Evolutionary conservation across 257 asterid genomes (phyloP), one percentile per base, ranked within the genome.

Genomic region (Verbena officinalis): DNA sequence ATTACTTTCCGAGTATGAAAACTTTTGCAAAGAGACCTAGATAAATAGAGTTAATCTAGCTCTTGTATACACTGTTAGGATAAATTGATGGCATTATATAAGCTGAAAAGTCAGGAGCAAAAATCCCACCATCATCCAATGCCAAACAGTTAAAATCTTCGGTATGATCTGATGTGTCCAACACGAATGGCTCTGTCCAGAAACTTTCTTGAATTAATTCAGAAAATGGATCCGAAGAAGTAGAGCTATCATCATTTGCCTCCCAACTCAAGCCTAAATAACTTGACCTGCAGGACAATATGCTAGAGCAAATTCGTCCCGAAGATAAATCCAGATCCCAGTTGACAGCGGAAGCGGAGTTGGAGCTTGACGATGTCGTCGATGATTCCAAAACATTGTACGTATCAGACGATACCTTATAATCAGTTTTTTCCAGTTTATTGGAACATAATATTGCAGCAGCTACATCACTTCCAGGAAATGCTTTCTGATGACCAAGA

Each of bases 341-440:
- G 7, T 16, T 44, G 3, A 30, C 7, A 30, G 36, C 46, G 11
- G 62, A 68, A 57, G 58, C 52, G 8, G 73, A 58, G 27, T 16
- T 68, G 0, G 55, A 69, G 56, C 34, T n/a, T n/a, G n/a, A n/a
- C n/a, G n/a, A n/a, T n/a, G n/a, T n/a, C n/a, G n/a, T 69, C 1
- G 74, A 69, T 10, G 74, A 59, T 59, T 68, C 73, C 17, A 59
- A 27, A 14, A 68, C n/a, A n/a, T n/a, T 68, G 43, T 51, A 69
- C 50, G 52, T 51, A 39, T 59, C 64, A 36, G 67, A 43, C n/a
- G n/a, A n/a, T n/a, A n/a, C n/a, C n/a, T n/a, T n/a, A n/a, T n/a
- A n/a, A n/a, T n/a, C n/a, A n/a, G n/a, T n/a, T n/a, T n/a, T n/a
- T n/a, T n/a, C n/a, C n/a, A n/a, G n/a, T n/a, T n/a, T n/a, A n/a